phyloP scores from a whole-genome alignment of 306 rosid species.

The Malus sieversii region DNA sequence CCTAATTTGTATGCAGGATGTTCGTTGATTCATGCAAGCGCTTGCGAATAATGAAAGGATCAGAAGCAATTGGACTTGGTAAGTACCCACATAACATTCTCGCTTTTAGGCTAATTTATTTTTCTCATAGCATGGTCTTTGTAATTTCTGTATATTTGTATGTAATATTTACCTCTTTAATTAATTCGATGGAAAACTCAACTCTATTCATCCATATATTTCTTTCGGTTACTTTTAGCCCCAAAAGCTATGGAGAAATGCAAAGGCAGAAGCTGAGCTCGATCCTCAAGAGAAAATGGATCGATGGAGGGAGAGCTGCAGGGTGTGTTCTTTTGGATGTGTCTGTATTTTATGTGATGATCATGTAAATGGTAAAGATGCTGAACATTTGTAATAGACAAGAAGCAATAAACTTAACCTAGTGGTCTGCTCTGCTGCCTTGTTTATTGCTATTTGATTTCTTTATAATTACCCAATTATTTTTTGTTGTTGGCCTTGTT shows the following conservation, averaged over 20 bases:
- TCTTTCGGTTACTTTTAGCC: conserved; percentile 45
- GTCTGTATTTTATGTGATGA: conserved; percentile 44
- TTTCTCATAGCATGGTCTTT: not conserved
- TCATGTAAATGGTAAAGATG: conserved; percentile 50
- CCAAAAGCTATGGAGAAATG: conserved; percentile 99
- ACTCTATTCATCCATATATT: no score
- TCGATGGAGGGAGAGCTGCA: conserved; percentile 8
- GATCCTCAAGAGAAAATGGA: conserved; percentile 1
- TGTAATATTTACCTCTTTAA: no score
- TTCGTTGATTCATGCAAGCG: conserved; percentile 99
- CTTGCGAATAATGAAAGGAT: conserved; percentile 91
- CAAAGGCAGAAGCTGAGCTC: conserved; percentile 86
- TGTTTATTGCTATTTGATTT: conserved; percentile 48
- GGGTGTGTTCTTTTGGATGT: conserved; percentile 36
- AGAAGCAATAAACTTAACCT: conserved; percentile 60
- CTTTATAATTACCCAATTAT: conserved; percentile 24
- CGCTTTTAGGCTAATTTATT: not conserved
- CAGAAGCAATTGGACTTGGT: conserved; percentile 99
- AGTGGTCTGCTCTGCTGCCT: conserved; percentile 34
- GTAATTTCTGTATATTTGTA: not conserved
- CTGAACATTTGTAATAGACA: conserved; percentile 55
- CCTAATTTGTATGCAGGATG: conserved; percentile 28
- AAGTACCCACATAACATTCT: conserved; percentile 3
- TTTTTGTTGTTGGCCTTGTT: conserved; percentile 38
- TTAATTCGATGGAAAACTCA: no score